These are phyloP conservation scores for Plasmodium sp. DNA, from an alignment of 169 alveolate genomes.

Conservation along the genomic window DNA sequence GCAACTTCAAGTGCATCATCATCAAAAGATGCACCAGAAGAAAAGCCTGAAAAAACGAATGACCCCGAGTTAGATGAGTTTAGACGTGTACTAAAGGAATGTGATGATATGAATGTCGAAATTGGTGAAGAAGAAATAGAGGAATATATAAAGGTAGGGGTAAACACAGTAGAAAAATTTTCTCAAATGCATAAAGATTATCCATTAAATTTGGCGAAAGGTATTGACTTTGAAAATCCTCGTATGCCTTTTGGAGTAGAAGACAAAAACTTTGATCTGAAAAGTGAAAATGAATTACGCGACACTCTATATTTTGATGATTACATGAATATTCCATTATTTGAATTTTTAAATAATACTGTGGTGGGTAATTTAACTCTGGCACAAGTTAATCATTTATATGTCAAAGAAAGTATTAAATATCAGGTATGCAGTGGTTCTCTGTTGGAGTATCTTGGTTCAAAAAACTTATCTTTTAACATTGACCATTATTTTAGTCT, in stretches of 20 bases:
- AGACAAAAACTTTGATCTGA: neutral
- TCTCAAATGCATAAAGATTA: neutral
- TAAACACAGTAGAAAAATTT: neutral
- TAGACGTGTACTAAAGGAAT: neutral
- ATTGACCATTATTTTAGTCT: neutral
- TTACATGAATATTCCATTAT: neutral
- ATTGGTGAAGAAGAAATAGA: neutral
- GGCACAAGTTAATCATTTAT: neutral
- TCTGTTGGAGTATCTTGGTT: slow-evolving; percentile 5
- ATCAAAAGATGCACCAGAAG: neutral
- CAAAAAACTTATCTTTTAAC: neutral
- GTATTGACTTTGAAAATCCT: neutral
- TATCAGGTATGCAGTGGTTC: neutral
- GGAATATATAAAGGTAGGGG: neutral
- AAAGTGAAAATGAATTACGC: neutral
- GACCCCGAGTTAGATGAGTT: neutral
- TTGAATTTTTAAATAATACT: neutral
- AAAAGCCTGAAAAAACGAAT: neutral
- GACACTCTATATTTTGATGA: slow-evolving; percentile 11
- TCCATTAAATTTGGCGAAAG: slow-evolving; percentile 15
- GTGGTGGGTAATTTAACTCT: slow-evolving; percentile 4
- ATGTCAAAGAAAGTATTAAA: neutral
- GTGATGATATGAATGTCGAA: neutral
- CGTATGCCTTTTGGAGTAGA: slow-evolving; percentile 11
- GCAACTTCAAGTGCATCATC: neutral